Evolutionary conservation across 164 flowering plant genomes (phyloP), one percentile per base, ranked within the genome.

Genomic region (Taxillus chinensis): DNA sequence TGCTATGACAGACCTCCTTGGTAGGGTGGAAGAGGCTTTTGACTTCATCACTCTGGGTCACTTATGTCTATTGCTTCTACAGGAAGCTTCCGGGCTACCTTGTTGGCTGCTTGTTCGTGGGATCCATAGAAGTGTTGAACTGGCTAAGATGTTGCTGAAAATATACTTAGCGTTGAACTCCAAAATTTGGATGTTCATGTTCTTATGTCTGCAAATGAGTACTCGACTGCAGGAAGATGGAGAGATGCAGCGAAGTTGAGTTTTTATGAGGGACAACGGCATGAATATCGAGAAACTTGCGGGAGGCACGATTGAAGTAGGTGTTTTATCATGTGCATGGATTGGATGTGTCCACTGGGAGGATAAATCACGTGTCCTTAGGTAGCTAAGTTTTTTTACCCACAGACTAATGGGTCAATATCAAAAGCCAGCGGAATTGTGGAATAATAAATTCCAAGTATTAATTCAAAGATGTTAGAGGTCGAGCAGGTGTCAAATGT

Each of bases 221-320:
- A 92, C 73, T 73, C 87, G 11, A 74, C 81, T 60, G 81, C 80
- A 42, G 73, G 74, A 54, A 86, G 83, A 70, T 92, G 90, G 87
- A 79, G 75, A 66, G 91, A 86, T 59, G 92, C 87, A 10, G 82
- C 81, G 15, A 82, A 75, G 45, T 37, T 80, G 68, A 83, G 95
- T 55, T 8, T 46, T 52, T 0, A 81, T 88, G 95, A 80, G 71
- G 63, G 70, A 73, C 9, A 79, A 71, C 62, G 93, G 92, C 42
- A 62, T 90, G 68, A 78, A 42, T 54, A 90, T n/a, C n/a, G n/a
- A 90, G 73, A 75, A 55, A 61, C 88, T 93, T 41, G 96, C 88
- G 58, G 82, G 84, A 66, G 90, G 96, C 75, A 90, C 95, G 96
- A 80, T 87, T 56, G 91, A 85, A 62, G 79, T 92, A 11, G n/a